Evolutionary conservation across 2,329 filamentous ascomycete genomes (phyloP).

Genomic region (Huntiella decipiens): DNA sequence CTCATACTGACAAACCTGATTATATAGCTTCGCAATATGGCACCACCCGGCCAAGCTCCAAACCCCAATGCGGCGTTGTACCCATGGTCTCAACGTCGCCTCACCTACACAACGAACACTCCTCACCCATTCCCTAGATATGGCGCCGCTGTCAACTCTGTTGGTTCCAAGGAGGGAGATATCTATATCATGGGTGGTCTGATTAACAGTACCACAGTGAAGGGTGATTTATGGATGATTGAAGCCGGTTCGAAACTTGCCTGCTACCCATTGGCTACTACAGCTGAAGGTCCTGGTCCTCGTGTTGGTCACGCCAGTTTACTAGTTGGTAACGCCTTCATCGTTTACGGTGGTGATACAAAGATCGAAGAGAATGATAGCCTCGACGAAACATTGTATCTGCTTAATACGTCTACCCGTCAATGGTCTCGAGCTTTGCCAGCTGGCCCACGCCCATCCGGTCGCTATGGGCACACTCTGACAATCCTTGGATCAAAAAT

Average conservation of each 20-base stretch:
- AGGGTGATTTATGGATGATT: conserved; percentile 95
- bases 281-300: conserved; percentile 82
- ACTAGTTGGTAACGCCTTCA: conserved; percentile 93
- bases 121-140: conserved; percentile 88
- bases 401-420: conserved; percentile 91
- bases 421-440: conserved; percentile 95
- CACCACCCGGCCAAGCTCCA: conserved; percentile 17
- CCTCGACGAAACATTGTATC: conserved; percentile 85
- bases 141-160: conserved; percentile 84
- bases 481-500: conserved; percentile 96
- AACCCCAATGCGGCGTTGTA: conserved; percentile 67
- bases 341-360: conserved; percentile 95
- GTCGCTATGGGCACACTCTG: conserved; percentile 86
- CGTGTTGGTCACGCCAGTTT: conserved; percentile 87
- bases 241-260: conserved; percentile 75
- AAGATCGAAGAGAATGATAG: conserved; percentile 87
- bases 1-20: not conserved
- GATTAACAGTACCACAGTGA: conserved; percentile 86
- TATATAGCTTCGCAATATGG: conserved; percentile 34
- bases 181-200: conserved; percentile 96
- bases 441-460: conserved; percentile 65
- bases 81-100: conserved; percentile 79
- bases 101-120: conserved; percentile 69
- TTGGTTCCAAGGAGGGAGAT: conserved; percentile 87
- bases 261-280: conserved; percentile 81